Conservation (phyloP, 2,329 filamentous ascomycete species). For the Coleophoma crateriformis region DNA sequence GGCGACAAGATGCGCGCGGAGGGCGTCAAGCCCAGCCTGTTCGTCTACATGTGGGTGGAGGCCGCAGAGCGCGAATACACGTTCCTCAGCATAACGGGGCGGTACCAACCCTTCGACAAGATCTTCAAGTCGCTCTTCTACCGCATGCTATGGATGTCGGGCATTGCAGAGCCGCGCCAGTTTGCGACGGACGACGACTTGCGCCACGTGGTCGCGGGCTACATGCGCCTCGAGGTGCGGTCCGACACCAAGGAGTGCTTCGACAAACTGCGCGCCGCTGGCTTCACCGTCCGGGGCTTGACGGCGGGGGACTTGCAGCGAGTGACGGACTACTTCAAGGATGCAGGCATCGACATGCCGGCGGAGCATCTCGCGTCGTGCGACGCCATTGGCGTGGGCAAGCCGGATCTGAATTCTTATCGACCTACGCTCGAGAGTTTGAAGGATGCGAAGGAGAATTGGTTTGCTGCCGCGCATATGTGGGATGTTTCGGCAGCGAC, state of each 20-base stretch:
- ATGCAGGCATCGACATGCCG: slow-evolving; percentile 42
- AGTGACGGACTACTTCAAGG: slow-evolving; percentile 45
- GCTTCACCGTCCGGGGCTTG: slow-evolving; percentile 48
- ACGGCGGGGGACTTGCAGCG: slow-evolving; percentile 44
- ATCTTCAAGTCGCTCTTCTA: slow-evolving; percentile 42
- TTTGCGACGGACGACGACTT: slow-evolving; percentile 38
- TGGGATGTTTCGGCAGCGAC: slow-evolving; percentile 52
- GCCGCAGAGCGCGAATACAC: slow-evolving; percentile 44
- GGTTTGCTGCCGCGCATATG: slow-evolving; percentile 55
- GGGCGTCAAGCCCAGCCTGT: slow-evolving; percentile 33
- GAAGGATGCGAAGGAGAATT: slow-evolving; percentile 31
- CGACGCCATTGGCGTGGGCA: slow-evolving; percentile 41
- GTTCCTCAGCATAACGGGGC: slow-evolving; percentile 37
- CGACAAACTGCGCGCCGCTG: slow-evolving; percentile 33
- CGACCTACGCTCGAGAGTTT: slow-evolving; percentile 35
- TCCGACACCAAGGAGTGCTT: slow-evolving; percentile 36
- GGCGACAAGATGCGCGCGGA: slow-evolving; percentile 33
- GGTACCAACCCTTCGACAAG: slow-evolving; percentile 36
- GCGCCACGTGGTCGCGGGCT: slow-evolving; percentile 32
- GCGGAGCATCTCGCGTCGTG: slow-evolving; percentile 45
- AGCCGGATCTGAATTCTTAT: slow-evolving; percentile 44
- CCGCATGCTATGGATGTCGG: slow-evolving; percentile 38
- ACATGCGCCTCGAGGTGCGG: slow-evolving; percentile 29
- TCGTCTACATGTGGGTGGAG: slow-evolving; percentile 42
- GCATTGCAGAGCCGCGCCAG: slow-evolving; percentile 34